A percentile compares a stretch with the other conserved stretches of the same genome.
Evolutionary conservation across 768 basidiomycete genomes (phyloP).

Genomic region (Rhodosporidiobolus odoratus): DNA sequence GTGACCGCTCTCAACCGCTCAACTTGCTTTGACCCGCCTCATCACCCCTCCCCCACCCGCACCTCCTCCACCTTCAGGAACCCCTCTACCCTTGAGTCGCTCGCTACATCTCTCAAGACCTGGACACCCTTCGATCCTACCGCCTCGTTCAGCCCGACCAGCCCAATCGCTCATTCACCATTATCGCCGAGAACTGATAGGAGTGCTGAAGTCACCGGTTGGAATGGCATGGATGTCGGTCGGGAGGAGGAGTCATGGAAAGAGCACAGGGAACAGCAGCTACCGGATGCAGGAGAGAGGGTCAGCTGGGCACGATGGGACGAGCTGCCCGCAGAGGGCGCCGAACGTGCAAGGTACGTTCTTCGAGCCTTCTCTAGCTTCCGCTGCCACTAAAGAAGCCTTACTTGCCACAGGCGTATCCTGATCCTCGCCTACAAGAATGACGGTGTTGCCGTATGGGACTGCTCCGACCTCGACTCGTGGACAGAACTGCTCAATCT

Average conservation of each 20-base stretch:
- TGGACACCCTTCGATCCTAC: background rate
- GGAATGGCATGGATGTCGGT: background rate
- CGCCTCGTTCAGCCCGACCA: background rate
- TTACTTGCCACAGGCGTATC: constrained; percentile 9
- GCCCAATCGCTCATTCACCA: background rate
- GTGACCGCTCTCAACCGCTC: background rate
- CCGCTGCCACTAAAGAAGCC: background rate
- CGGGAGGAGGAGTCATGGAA: background rate
- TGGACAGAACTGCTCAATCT: constrained; percentile 34
- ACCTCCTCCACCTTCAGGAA: background rate
- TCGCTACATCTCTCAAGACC: background rate
- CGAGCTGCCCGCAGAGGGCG: background rate
- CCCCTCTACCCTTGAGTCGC: background rate
- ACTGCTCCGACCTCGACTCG: constrained; percentile 29
- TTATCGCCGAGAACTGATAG: background rate
- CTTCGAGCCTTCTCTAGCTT: background rate
- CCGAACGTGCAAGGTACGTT: constrained; percentile 3
- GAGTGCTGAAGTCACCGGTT: background rate
- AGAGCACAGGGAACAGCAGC: background rate
- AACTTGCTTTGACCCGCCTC: background rate
- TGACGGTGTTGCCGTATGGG: constrained; percentile 26
- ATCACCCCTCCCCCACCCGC: background rate
- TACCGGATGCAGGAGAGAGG: background rate
- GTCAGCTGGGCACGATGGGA: constrained; percentile 20
- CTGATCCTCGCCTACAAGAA: constrained; percentile 22